phyloP scores from a whole-genome alignment of 345 rosid species.

The Rhizophora apiculata region DNA sequence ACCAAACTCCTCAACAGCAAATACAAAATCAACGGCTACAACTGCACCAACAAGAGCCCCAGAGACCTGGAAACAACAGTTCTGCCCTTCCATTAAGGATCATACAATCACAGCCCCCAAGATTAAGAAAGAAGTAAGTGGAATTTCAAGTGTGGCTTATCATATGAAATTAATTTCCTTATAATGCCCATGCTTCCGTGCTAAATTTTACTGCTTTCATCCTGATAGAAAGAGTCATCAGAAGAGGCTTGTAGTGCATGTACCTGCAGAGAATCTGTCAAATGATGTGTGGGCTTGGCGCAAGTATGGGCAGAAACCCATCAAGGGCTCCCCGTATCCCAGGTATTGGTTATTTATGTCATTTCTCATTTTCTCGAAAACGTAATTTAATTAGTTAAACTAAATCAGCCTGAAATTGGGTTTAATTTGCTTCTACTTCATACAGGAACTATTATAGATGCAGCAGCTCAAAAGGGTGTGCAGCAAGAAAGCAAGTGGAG shows the following conservation, averaged over 20 bases:
- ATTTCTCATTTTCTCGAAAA: not conserved
- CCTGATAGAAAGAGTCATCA: conserved; percentile 58
- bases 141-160: not conserved
- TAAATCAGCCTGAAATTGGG: not conserved
- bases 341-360: conserved; percentile 36
- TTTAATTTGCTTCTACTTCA: not conserved
- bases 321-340: conserved; percentile 90
- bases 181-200: too few species aligned
- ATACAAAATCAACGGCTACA: conserved; percentile 13
- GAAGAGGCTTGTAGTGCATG: conserved; percentile 65
- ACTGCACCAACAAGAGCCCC: conserved; percentile 13
- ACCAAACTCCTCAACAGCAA: not conserved
- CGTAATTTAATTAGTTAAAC: not conserved
- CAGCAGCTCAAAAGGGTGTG: conserved; percentile 83
- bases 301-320: conserved; percentile 94
- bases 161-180: too few species aligned
- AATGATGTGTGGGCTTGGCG: conserved; percentile 96
- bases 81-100: conserved; percentile 12
- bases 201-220: conserved; percentile 5
- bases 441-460: conserved; percentile 85
- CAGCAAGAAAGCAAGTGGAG: conserved; percentile 92
- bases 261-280: conserved; percentile 67
- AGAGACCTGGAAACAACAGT: not conserved
- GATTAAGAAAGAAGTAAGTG: conserved; percentile 54
- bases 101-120: conserved; percentile 30